Base-by-base conservation (phyloP, 2,329 filamentous ascomycete species). In the Aspergillus uvarum region DNA sequence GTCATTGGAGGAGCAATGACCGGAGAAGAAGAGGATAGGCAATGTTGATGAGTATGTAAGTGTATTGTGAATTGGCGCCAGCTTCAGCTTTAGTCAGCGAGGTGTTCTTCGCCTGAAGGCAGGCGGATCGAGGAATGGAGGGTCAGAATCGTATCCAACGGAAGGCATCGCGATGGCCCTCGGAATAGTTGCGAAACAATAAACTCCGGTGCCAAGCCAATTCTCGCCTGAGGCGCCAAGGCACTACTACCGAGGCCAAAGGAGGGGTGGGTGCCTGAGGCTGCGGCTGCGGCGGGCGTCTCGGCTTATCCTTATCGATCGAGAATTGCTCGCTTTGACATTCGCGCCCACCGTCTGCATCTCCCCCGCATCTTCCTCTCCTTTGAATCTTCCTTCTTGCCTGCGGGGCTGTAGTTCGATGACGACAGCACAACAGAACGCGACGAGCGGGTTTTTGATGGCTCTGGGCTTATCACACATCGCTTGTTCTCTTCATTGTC, bases 1-100 rank as follows among this genome's bases (percentile, higher is more conserved):
- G 74, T 56, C 72, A 73, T 73, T 67, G 62, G 56, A 55, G 26
- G 32, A 51, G 24, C 51, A 53, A 54, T 49, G 51, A 29, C 52
- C 52, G 32, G 10, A 44, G 31, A n/a, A 8, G 32, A 19, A 12
- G 47, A 58, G 38, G 47, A 32, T 16, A 35, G 24, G 16, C 21
- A 7, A 42, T 22, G 5, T 47, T 8, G 22, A 29, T 29, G 32
- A 35, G 14, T 16, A 35, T 12, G 29, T 0, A 47, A 11, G 7
- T n/a, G 22, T 19, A 16, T 35, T 12, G 11, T 35, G 16, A 35
- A 12, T 4, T 12, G 5, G 11, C 4, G 1, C 14, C 11, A 35
- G 38, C 16, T 44, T 16, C n/a, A 19, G 38, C 6, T n/a, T 8
- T 16, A 44, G 38, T 7, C 16, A 44, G 12, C 16, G n/a, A n/a